Base-by-base conservation (phyloP, 805 yeast genomes). In the Lipomyces starkeyi region DNA sequence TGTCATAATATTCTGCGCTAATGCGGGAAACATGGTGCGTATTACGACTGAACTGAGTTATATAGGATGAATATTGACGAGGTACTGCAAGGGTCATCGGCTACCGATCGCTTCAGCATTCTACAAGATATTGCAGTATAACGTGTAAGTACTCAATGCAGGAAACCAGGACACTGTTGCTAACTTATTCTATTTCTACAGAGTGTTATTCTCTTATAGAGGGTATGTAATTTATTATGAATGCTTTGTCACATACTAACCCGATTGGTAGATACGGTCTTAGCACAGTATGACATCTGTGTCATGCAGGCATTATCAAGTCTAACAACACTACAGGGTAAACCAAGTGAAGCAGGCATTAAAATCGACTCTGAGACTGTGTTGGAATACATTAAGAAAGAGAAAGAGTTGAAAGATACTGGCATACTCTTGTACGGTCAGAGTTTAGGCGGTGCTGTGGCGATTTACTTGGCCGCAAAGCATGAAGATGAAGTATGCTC, bases 361-460 rank as follows among this genome's bases (percentile, higher is more conserved):
- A 93, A 93, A 76, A 75, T 83, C 0, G 99, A 94, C 76, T 95
- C 97, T 1, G 89, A 88, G 70, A 82, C 92, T 0, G 88, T 89
- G 1, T 82, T 91, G 81, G 78, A 84, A 22, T 89, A 83, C 73
- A 75, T 94, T n/a, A 63, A 74, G 0, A 78, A 81, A 0, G 89
- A 90, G 73, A 80, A 80, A 13, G 88, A 84, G 69, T 83, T 88
- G 64, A 79, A 81, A 60, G 77, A 81, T 61, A 83, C 89, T 0
- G 80, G 87, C 11, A 69, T 93, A 1, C 80, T 91, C 0, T 81
- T 93, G 9, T 93, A 93, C 76, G 98, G 98, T 1, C 83, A 98
- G 61, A 91, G 97, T 9, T 80, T 94, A 13, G 99, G 99, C 47
- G 98, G 98, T 2, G 99, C 98, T 0, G 97, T 91, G 47, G 92